phyloP scores from a whole-genome alignment of 2,329 filamentous ascomycete genomes.

The Pseudogymnoascus sp. region DNA sequence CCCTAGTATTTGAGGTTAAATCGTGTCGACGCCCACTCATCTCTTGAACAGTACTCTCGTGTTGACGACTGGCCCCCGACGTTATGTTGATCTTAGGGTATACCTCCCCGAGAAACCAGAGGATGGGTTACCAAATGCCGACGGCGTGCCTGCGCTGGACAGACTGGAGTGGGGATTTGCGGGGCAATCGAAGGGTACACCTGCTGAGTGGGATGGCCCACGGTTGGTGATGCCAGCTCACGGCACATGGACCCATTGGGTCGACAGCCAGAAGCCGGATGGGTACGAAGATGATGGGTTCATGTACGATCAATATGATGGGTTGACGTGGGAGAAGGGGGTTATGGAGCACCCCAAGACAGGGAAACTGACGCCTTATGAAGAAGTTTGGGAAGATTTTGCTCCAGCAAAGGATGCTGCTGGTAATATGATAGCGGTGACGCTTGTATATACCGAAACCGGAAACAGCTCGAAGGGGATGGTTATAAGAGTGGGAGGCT shows the following conservation, averaged over 20 bases:
- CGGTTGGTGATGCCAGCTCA: conserved; percentile 9
- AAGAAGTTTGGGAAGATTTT: conserved; percentile 24
- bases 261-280: conserved; percentile 12
- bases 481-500: conserved; percentile 18
- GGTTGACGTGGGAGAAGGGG: conserved; percentile 21
- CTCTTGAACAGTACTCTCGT: conserved; percentile 16
- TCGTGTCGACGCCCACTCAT: neutral
- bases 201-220: neutral
- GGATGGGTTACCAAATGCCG: conserved; percentile 10
- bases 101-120: conserved; percentile 10
- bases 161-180: conserved; percentile 22
- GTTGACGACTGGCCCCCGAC: conserved; percentile 17
- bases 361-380: conserved; percentile 19
- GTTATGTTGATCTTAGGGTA: conserved; percentile 20
- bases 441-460: neutral
- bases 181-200: conserved; percentile 11
- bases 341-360: conserved; percentile 17
- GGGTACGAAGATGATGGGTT: conserved; percentile 24
- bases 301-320: conserved; percentile 18
- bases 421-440: conserved; percentile 11
- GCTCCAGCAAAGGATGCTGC: neutral
- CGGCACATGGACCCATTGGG: conserved; percentile 16
- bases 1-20: neutral
- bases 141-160: neutral
- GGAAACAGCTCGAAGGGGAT: conserved; percentile 12